phyloP scores from a whole-genome alignment of 1,139 yeast species.

The Kodamaea sp. region DNA sequence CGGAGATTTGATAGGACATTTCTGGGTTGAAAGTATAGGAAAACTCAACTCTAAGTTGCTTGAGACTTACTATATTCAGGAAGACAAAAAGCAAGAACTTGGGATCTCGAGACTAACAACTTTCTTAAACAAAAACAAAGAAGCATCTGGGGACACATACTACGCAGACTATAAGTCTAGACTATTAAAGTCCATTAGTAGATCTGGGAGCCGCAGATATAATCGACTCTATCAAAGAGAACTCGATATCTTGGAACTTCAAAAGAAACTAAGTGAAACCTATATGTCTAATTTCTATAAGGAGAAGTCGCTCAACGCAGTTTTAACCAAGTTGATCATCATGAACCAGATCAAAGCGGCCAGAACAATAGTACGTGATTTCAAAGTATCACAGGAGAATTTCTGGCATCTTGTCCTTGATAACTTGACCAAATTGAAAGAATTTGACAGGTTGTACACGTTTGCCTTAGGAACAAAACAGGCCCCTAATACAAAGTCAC shows the following conservation, averaged over 20 bases:
- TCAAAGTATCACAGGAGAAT: constrained; percentile 64
- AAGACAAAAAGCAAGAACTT: constrained; percentile 32
- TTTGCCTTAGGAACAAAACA: constrained; percentile 30
- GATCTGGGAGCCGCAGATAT: constrained; percentile 23
- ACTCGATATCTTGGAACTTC: constrained; percentile 50
- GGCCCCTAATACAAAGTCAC: constrained; percentile 48
- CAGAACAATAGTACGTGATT: constrained; percentile 54
- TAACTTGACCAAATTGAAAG: constrained; percentile 49
- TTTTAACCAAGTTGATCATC: constrained; percentile 54
- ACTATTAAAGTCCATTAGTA: constrained; percentile 24
- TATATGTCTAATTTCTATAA: constrained; percentile 56
- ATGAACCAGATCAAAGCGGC: constrained; percentile 65
- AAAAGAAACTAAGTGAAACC: constrained; percentile 54
- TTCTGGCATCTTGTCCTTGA: constrained; percentile 64
- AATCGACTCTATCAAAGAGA: constrained; percentile 49
- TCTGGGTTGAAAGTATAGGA: constrained; percentile 40
- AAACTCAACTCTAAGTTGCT: constrained; percentile 22
- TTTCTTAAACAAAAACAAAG: constrained; percentile 12
- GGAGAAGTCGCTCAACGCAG: constrained; percentile 51
- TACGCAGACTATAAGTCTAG: constrained; percentile 29
- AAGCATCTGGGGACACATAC: constrained; percentile 16
- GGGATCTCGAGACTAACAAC: constrained; percentile 22
- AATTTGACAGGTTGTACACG: constrained; percentile 63
- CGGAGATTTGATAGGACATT: constrained; percentile 46
- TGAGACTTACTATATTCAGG: constrained; percentile 35